phyloP scores from a whole-genome alignment of 2,329 filamentous ascomycete species.

The Fusarium hostae region DNA sequence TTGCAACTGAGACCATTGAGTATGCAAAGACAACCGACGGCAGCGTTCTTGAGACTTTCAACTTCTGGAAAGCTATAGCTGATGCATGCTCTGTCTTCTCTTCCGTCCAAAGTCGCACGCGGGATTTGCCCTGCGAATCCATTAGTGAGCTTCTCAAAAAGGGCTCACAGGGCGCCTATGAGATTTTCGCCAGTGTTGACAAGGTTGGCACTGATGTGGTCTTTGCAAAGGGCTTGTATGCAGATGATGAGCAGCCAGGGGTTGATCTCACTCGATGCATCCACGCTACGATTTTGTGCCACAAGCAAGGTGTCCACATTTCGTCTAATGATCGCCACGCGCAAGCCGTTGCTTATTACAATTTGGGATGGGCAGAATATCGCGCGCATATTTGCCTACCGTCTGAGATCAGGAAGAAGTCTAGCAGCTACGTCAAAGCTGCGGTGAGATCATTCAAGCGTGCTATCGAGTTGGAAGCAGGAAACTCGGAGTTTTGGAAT shows the following conservation, averaged over 20 bases:
- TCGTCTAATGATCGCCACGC: constrained; percentile 82
- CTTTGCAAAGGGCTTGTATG: constrained; percentile 56
- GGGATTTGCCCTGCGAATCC: constrained; percentile 69
- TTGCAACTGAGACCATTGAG: constrained; percentile 74
- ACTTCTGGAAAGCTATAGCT: constrained; percentile 92
- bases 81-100: constrained; percentile 90
- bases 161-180: constrained; percentile 65
- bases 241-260: constrained; percentile 60
- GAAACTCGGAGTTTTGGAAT: constrained; percentile 98
- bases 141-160: constrained; percentile 69
- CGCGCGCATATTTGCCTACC: constrained; percentile 78
- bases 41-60: constrained; percentile 78
- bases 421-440: constrained; percentile 78
- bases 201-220: constrained; percentile 62
- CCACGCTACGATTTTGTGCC: constrained; percentile 80
- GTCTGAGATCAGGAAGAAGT: constrained; percentile 63
- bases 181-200: constrained; percentile 76
- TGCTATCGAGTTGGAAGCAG: constrained; percentile 93
- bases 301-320: constrained; percentile 84
- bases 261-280: constrained; percentile 69
- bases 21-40: constrained; percentile 72
- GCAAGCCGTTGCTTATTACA: constrained; percentile 96
- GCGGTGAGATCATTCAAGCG: constrained; percentile 93
- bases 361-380: constrained; percentile 93
- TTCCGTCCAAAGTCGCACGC: constrained; percentile 74